phyloP scores from a whole-genome alignment of 805 yeast species.

The Pichia exigua region DNA sequence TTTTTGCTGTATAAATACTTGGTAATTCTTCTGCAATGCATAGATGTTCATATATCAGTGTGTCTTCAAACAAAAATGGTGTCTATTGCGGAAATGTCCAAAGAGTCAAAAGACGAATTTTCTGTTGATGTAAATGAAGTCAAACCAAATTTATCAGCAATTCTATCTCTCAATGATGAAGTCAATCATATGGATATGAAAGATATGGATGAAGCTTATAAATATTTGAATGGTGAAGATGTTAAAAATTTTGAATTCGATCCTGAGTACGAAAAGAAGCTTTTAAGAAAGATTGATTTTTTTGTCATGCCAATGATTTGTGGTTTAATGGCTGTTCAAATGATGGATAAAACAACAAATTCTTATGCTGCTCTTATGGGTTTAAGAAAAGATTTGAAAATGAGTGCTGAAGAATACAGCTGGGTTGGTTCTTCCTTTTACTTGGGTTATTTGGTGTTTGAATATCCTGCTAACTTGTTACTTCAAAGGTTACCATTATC shows the following conservation, averaged over 20 bases:
- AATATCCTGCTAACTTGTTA: slow-evolving; percentile 34
- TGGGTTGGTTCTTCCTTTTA: slow-evolving; percentile 35
- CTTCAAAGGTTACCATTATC: slow-evolving; percentile 34
- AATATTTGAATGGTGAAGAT: slow-evolving; percentile 1
- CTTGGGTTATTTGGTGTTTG: slow-evolving; percentile 40
- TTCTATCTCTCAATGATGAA: slow-evolving; percentile 1
- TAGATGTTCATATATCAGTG: no score
- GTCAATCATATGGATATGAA: slow-evolving; percentile 1
- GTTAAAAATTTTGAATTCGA: slow-evolving; percentile 1
- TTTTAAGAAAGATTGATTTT: slow-evolving; percentile 28
- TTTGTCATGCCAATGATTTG: slow-evolving; percentile 28
- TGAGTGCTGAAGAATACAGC: slow-evolving; percentile 38
- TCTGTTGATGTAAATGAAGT: not conserved
- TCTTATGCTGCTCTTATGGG: slow-evolving; percentile 42
- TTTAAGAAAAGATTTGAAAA: slow-evolving; percentile 30
- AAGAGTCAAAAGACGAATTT: not conserved
- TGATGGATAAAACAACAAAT: slow-evolving; percentile 36
- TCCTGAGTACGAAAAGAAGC: slow-evolving; percentile 6
- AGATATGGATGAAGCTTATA: slow-evolving; percentile 6
- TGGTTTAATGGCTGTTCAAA: slow-evolving; percentile 22
- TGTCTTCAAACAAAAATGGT: not conserved
- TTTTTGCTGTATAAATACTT: not conserved
- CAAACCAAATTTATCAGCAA: not conserved
- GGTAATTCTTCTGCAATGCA: not conserved
- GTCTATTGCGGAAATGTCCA: not conserved